These are phyloP conservation scores for Wallacemonas collosoma DNA, from an alignment of 208 protist species.

Conservation along the genomic window DNA sequence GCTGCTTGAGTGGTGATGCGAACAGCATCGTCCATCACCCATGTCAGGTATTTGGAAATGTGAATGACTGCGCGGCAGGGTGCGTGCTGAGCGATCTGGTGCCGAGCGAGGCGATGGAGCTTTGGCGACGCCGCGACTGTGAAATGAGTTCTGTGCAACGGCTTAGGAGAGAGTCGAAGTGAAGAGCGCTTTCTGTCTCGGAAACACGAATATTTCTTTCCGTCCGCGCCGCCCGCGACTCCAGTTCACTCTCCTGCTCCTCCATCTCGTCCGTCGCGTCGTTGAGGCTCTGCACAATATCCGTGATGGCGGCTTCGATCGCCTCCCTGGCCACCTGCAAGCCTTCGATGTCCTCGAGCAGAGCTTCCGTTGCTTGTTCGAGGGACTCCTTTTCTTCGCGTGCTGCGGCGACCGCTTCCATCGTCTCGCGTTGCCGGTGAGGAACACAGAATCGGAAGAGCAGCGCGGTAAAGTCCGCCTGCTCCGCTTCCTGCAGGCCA, in stretches of 20 bases:
- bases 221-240: conserved; percentile 8
- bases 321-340: conserved; percentile 18
- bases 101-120: conserved; percentile 8
- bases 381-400: conserved; percentile 8
- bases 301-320: conserved; percentile 14
- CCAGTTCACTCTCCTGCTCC: conserved; percentile 32
- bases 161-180: conserved; percentile 14
- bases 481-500: neutral
- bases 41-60: neutral
- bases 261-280: conserved; percentile 21
- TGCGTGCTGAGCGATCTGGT: conserved; percentile 1
- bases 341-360: neutral
- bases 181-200: conserved; percentile 30
- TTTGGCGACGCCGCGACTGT: conserved; percentile 1
- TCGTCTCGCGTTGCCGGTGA: neutral
- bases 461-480: neutral
- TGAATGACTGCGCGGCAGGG: neutral
- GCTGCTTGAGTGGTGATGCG: no score
- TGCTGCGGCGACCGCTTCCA: neutral
- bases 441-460: conserved; percentile 1
- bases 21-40: no score
- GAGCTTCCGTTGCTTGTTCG: neutral
- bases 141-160: conserved; percentile 10
- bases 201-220: conserved; percentile 24
- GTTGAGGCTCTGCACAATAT: conserved; percentile 23